phyloP scores from a whole-genome alignment of 208 protist genomes.

The Naegleria lovaniensis region DNA sequence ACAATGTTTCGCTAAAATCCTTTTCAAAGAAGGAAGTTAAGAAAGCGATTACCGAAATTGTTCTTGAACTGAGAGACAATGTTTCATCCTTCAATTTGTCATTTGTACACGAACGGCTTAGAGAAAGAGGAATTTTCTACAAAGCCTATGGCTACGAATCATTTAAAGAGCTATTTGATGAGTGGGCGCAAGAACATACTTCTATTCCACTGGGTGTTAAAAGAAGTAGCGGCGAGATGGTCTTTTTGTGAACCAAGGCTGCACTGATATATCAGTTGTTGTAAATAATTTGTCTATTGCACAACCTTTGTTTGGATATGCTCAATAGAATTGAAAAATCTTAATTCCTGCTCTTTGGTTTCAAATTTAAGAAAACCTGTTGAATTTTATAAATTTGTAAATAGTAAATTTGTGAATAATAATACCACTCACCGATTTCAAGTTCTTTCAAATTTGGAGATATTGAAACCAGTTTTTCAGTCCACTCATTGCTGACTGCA shows the following conservation, averaged over 20 bases:
- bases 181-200: neutral
- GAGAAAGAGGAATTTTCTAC: neutral
- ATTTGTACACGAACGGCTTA: neutral
- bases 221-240: no score
- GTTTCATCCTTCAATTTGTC: neutral
- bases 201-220: no score
- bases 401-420: no score
- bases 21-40: neutral
- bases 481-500: neutral
- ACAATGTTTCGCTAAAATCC: neutral
- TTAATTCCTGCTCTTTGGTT: no score
- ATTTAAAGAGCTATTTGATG: neutral
- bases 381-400: no score
- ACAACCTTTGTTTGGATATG: no score
- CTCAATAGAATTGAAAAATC: no score
- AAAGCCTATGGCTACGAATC: neutral
- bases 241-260: no score
- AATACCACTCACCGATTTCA: neutral
- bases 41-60: neutral
- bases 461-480: neutral
- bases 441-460: neutral
- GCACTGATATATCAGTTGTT: no score
- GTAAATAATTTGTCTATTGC: no score
- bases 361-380: no score
- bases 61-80: neutral